These are phyloP conservation scores for Trypanosoma melophagium DNA, from an alignment of 208 protist genomes.

Conservation along the genomic window DNA sequence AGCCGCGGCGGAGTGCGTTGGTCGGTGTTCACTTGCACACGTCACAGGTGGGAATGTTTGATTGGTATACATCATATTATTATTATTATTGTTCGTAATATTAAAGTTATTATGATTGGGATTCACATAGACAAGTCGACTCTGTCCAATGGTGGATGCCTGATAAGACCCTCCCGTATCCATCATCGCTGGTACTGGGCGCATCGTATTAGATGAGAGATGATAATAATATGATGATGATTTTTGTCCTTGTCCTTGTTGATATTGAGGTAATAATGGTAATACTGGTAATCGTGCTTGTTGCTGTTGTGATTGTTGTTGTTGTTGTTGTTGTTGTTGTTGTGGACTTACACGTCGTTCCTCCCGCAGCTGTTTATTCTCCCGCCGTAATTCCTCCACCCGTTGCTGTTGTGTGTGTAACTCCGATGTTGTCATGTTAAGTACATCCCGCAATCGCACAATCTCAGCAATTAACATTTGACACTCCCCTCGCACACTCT, in stretches of 20 bases:
- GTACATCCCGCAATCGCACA: constrained; percentile 28
- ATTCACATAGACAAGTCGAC: not conserved
- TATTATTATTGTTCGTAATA: not conserved
- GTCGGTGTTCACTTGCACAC: not conserved
- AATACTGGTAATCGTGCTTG: too few species aligned
- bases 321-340: too few species aligned
- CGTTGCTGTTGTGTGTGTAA: constrained; percentile 22
- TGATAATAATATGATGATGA: too few species aligned
- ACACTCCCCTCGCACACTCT: constrained; percentile 10
- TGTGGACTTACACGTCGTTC: constrained; percentile 15
- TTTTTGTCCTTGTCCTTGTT: too few species aligned
- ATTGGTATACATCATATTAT: not conserved
- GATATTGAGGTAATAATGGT: too few species aligned
- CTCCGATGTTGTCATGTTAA: constrained; percentile 30
- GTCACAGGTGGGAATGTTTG: not conserved
- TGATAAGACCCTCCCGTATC: too few species aligned
- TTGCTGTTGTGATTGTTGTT: too few species aligned
- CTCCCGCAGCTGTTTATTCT: constrained; percentile 24
- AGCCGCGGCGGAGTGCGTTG: not conserved
- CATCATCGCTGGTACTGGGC: too few species aligned
- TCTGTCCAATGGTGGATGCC: too few species aligned
- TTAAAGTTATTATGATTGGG: too few species aligned
- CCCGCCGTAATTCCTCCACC: constrained; percentile 29
- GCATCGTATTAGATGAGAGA: too few species aligned
- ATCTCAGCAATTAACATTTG: constrained; percentile 19